Base-by-base conservation (phyloP, 352 stramenopile genomes). In the Aphanomyces invadans region DNA sequence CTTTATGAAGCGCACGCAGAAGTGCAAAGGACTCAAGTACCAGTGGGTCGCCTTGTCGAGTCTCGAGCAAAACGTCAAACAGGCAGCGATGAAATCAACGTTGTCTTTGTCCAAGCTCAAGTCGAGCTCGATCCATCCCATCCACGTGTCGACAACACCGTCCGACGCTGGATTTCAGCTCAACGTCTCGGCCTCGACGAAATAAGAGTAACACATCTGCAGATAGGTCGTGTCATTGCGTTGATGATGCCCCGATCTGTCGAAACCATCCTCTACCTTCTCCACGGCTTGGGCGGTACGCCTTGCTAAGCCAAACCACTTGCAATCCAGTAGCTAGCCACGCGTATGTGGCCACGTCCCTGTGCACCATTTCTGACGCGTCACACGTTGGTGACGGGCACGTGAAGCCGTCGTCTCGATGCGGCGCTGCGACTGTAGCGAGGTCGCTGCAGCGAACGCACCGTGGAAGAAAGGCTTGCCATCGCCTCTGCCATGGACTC, bases 1-100 rank as follows among this genome's bases (percentile, higher is more conserved):
- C 42, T 90, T 88, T 51, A 84, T 90, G 63, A 79, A 83, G 39
- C 79, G 80, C 19, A 64, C 51, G 42, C 79, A 90, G 49, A 86
- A 88, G 46, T 57, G 49, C 29, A 21, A 28, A n/a, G 49, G 49
- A 15, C 49, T 38, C 21, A 17, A 57, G 25, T 57, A 57, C 19
- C 25, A 32, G 0, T 57, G 49, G 49, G 49, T 57, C 17, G 49
- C 49, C 7, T 21, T 28, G 10, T n/a, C 49, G 12, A 21, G 21
- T 32, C 17, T n/a, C n/a, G n/a, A n/a, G 25, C 19, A 57, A 12
- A 11, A 21, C 25, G 19, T 39, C 25, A 57, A 0, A 28, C 10
- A 15, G 5, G 23, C 29, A 21, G 21, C 49, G 9, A 28, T 33
- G n/a, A n/a, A n/a, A 0, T 21, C 49, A 26, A 36, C 21, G 29